Evolutionary conservation across 1,284 basidiomycete genomes (phyloP).

Genomic region (Schizophyllum commune): DNA sequence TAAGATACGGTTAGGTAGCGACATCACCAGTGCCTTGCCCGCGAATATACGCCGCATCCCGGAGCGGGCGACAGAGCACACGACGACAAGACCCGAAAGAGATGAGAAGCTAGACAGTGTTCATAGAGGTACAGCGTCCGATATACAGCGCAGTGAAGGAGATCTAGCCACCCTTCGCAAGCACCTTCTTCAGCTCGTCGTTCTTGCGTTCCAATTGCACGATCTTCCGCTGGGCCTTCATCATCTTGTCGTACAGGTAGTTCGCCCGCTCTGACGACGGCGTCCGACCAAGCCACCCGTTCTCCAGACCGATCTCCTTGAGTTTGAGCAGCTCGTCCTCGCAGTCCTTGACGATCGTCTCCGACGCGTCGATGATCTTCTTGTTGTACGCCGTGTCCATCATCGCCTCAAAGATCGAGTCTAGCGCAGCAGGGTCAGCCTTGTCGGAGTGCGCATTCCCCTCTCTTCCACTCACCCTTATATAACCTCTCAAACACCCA

Average conservation of each 20-base stretch:
- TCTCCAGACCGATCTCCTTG: conserved; percentile 47
- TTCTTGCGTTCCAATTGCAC: conserved; percentile 65
- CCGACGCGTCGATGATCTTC: conserved; percentile 59
- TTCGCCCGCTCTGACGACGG: conserved; percentile 42
- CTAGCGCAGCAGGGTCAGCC: conserved; percentile 27
- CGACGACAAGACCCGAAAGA: no score
- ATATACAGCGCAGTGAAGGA: not conserved
- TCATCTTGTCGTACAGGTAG: conserved; percentile 74
- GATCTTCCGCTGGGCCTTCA: conserved; percentile 57
- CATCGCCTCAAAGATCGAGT: conserved; percentile 73
- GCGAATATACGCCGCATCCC: no score
- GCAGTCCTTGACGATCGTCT: conserved; percentile 59
- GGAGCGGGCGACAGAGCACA: no score
- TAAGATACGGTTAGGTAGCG: no score
- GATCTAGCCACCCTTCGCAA: conserved; percentile 26
- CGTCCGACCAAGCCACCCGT: conserved; percentile 38
- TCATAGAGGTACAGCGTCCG: not conserved
- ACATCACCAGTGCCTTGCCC: no score
- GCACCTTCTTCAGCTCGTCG: conserved; percentile 54
- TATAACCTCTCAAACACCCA: conserved; percentile 81
- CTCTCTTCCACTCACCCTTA: conserved; percentile 39
- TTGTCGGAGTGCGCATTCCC: not conserved
- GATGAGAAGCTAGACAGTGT: no score
- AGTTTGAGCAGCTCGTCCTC: conserved; percentile 72
- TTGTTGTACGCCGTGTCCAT: conserved; percentile 80